Conservation (phyloP, 1,139 yeast genomes). For the Arxiozyma bovina region DNA sequence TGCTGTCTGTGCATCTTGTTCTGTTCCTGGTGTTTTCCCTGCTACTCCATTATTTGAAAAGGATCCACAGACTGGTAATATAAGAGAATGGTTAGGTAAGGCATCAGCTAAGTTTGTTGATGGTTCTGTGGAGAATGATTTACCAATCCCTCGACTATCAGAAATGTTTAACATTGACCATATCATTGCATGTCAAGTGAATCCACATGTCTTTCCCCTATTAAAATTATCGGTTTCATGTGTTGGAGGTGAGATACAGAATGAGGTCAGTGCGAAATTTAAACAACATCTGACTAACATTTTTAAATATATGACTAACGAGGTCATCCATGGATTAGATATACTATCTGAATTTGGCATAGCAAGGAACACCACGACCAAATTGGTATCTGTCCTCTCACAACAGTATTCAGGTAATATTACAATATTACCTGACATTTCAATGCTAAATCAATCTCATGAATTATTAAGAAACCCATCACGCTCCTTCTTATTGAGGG, state of each 20-base stretch:
- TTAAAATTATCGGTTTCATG: conserved; percentile 56
- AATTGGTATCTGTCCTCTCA: conserved; percentile 62
- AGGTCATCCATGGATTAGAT: conserved; percentile 68
- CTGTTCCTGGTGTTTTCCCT: conserved; percentile 85
- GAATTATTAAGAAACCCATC: conserved; percentile 73
- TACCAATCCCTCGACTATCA: conserved; percentile 80
- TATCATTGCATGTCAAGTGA: conserved; percentile 92
- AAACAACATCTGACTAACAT: conserved; percentile 47
- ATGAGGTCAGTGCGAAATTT: conserved; percentile 47
- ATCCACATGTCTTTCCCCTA: conserved; percentile 91
- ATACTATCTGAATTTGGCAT: conserved; percentile 69
- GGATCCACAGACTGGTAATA: conserved; percentile 54
- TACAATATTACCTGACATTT: conserved; percentile 75
- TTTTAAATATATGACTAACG: conserved; percentile 57
- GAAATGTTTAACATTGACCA: conserved; percentile 97
- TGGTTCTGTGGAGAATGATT: conserved; percentile 91
- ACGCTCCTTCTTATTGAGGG: conserved; percentile 59
- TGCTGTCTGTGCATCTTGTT: conserved; percentile 95
- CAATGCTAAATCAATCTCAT: conserved; percentile 45
- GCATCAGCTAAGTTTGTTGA: conserved; percentile 72
- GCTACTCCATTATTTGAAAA: conserved; percentile 81
- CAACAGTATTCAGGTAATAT: conserved; percentile 92
- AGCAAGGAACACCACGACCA: conserved; percentile 61
- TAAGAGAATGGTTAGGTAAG: conserved; percentile 65
- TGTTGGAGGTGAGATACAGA: conserved; percentile 63